Conservation (phyloP, 352 stramenopile genomes). For the Phytophthora syringae region DNA sequence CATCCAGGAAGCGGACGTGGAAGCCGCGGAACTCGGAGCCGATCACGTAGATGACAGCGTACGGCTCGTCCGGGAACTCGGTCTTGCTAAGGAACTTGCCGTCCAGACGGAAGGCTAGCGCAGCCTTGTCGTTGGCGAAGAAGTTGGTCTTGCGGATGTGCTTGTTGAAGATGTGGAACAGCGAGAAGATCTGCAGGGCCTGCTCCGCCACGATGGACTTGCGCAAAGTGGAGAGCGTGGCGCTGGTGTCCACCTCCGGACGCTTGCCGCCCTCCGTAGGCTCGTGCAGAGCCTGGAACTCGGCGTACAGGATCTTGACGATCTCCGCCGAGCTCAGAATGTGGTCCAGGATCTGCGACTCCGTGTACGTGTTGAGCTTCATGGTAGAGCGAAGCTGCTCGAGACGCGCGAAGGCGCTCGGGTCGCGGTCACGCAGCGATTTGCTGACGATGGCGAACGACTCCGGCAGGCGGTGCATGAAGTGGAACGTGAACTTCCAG, state of each 20-base stretch:
- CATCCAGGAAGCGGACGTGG: slow-evolving; percentile 98
- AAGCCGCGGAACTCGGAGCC: slow-evolving; percentile 97
- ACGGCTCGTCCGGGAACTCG: slow-evolving; percentile 88
- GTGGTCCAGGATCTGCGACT: slow-evolving; percentile 88
- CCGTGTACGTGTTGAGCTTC: slow-evolving; percentile 90
- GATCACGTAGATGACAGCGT: slow-evolving; percentile 95
- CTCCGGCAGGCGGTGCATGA: slow-evolving; percentile 86
- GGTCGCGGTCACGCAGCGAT: slow-evolving; percentile 79
- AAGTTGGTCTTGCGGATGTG: slow-evolving; percentile 88
- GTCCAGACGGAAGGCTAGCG: slow-evolving; percentile 78
- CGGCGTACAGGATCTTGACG: slow-evolving; percentile 80
- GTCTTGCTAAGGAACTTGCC: slow-evolving; percentile 77
- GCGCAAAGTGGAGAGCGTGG: slow-evolving; percentile 71
- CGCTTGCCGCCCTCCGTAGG: slow-evolving; percentile 41
- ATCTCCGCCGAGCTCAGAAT: slow-evolving; percentile 74
- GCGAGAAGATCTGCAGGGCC: slow-evolving; percentile 78
- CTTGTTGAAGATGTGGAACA: slow-evolving; percentile 88
- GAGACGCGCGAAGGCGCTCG: slow-evolving; percentile 74
- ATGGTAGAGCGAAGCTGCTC: slow-evolving; percentile 82
- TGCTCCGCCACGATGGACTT: slow-evolving; percentile 81
- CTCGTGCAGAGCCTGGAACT: slow-evolving; percentile 80
- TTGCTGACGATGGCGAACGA: slow-evolving; percentile 81
- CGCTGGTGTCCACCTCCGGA: slow-evolving; percentile 44
- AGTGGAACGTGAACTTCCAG: slow-evolving; percentile 91
- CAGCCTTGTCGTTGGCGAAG: slow-evolving; percentile 81